Conservation (phyloP, 768 basidiomycete genomes). For the Russula sp. region DNA sequence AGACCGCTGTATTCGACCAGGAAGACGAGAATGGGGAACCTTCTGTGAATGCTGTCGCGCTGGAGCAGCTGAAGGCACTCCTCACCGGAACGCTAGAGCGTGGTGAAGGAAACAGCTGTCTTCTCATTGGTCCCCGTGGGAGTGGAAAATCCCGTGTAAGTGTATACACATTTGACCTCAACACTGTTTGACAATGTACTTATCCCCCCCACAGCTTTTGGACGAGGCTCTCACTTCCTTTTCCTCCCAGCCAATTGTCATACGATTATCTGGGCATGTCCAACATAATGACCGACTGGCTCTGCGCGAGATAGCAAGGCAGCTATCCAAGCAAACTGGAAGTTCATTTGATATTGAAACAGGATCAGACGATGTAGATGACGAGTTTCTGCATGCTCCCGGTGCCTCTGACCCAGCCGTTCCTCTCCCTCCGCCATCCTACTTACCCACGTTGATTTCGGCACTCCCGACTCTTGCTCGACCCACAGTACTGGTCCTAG, state of each 20-base stretch:
- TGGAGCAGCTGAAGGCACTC: slow-evolving; percentile 54
- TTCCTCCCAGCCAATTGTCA: slow-evolving; percentile 52
- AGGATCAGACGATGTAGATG: slow-evolving; percentile 31
- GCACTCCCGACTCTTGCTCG: slow-evolving; percentile 71
- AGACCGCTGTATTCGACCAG: slow-evolving; percentile 21
- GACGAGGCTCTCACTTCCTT: slow-evolving; percentile 49
- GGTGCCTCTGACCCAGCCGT: slow-evolving; percentile 26
- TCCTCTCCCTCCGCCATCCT: slow-evolving; percentile 56
- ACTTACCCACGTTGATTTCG: slow-evolving; percentile 69
- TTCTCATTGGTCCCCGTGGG: slow-evolving; percentile 78
- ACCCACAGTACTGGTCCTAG: slow-evolving; percentile 79
- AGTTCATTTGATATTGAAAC: slow-evolving; percentile 37
- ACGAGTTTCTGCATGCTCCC: slow-evolving; percentile 47
- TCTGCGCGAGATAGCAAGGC: slow-evolving; percentile 86
- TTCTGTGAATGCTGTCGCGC: slow-evolving; percentile 47
- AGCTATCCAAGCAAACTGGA: slow-evolving; percentile 75
- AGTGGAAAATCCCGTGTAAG: slow-evolving; percentile 78
- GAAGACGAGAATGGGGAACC: slow-evolving; percentile 32
- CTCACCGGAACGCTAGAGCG: slow-evolving; percentile 68
- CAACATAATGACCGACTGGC: slow-evolving; percentile 85
- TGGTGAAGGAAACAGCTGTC: slow-evolving; percentile 91
- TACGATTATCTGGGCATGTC: slow-evolving; percentile 80
- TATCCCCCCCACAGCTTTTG: slow-evolving; percentile 42
- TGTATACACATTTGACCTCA: slow-evolving; percentile 2
- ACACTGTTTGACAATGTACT: slow-evolving; percentile 12